Conservation (phyloP, 257 asterid genomes). For the Ophiorrhiza pumila region DNA sequence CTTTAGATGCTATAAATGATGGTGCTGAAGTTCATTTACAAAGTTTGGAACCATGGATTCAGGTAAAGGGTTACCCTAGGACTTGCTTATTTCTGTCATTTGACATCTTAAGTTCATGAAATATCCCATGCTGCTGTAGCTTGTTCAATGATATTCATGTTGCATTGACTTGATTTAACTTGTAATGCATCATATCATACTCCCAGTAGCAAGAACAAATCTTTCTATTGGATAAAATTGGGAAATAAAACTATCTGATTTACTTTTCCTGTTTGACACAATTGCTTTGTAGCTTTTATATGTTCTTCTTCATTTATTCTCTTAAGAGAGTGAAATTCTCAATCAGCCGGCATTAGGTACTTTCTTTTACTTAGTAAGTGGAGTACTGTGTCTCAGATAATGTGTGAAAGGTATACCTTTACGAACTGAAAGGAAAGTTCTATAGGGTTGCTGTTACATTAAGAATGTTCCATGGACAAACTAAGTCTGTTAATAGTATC, state of each 20-base stretch:
- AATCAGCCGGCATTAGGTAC: neutral
- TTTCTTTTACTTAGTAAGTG: neutral
- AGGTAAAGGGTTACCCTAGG: slow-evolving; percentile 37
- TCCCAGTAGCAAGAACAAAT: neutral
- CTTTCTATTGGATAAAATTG: neutral
- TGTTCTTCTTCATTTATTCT: neutral
- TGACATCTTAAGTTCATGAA: neutral
- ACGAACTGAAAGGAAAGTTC: neutral
- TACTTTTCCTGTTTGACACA: neutral
- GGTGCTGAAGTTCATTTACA: slow-evolving; percentile 83
- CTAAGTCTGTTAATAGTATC: neutral
- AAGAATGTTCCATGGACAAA: neutral
- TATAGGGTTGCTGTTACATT: neutral
- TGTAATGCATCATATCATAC: neutral
- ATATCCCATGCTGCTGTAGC: neutral
- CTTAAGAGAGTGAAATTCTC: neutral
- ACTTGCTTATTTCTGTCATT: slow-evolving; percentile 8
- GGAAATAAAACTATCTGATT: neutral
- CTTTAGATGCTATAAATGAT: slow-evolving; percentile 81
- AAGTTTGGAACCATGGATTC: slow-evolving; percentile 98
- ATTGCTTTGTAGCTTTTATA: neutral
- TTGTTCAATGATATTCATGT: neutral
- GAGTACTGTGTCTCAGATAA: neutral
- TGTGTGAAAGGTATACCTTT: neutral
- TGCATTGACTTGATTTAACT: neutral